phyloP scores from a whole-genome alignment of 2,329 filamentous ascomycete genomes.

The Penicillium sp. region DNA sequence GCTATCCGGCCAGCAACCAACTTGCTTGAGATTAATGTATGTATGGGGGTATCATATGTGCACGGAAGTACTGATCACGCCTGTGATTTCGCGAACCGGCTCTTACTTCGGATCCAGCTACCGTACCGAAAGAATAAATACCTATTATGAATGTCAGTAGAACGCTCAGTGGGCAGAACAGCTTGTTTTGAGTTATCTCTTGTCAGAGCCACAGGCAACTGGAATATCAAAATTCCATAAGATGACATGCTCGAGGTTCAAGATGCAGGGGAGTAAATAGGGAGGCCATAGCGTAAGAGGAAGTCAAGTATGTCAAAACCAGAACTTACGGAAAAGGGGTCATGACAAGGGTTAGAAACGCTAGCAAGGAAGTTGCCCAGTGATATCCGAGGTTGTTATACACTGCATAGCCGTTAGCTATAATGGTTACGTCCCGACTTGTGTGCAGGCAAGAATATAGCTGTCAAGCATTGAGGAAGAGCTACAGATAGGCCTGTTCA shows the following conservation, averaged over 20 bases:
- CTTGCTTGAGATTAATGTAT: not conserved
- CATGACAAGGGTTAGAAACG: constrained; percentile 44
- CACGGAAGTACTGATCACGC: constrained; percentile 11
- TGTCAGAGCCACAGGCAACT: constrained; percentile 4
- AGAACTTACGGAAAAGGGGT: constrained; percentile 46
- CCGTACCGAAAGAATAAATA: constrained; percentile 46
- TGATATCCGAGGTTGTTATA: constrained; percentile 46
- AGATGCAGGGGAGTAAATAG: constrained; percentile 8
- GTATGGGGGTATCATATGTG: constrained; percentile 6
- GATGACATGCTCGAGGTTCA: not conserved
- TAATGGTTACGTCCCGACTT: not conserved
- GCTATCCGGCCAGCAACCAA: not conserved
- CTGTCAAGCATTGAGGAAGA: not conserved
- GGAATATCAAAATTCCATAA: not conserved
- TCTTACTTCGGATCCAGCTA: constrained; percentile 39
- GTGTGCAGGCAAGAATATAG: not conserved
- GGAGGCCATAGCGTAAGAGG: constrained; percentile 8
- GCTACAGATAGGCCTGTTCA: constrained; percentile 4
- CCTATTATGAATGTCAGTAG: constrained; percentile 22
- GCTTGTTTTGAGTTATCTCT: not conserved
- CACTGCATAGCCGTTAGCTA: constrained; percentile 36
- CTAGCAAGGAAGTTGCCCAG: constrained; percentile 46
- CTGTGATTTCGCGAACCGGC: constrained; percentile 36
- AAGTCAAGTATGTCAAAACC: constrained; percentile 1
- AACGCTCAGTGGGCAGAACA: not conserved